These are phyloP conservation scores for Aspergillus texensis DNA, from an alignment of 2,329 filamentous ascomycete species.

Conservation along the genomic window DNA sequence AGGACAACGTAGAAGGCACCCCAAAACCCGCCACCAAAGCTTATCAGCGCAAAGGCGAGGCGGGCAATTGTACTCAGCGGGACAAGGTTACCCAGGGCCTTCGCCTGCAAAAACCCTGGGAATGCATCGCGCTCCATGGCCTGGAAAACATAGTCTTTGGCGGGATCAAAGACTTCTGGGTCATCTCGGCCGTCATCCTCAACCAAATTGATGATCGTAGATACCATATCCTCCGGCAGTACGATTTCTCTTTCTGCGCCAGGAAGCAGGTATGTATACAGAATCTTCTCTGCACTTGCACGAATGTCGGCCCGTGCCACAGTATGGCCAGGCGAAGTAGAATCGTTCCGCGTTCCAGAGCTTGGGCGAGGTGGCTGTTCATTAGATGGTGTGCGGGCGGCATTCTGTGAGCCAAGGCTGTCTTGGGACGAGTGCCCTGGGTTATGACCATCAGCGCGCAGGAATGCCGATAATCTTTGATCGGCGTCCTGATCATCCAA, in stretches of 20 bases:
- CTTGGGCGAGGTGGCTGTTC: constrained; percentile 58
- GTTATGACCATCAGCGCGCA: constrained; percentile 63
- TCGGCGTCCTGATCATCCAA: constrained; percentile 79
- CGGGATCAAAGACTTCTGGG: constrained; percentile 93
- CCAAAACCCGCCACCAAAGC: constrained; percentile 94
- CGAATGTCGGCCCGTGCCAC: constrained; percentile 89
- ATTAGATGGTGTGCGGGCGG: constrained; percentile 39
- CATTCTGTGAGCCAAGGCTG: constrained; percentile 53
- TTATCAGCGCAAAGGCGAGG: constrained; percentile 79
- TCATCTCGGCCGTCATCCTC: constrained; percentile 92
- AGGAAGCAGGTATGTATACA: constrained; percentile 95
- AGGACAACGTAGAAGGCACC: constrained; percentile 91
- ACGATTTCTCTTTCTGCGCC: constrained; percentile 97
- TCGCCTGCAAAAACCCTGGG: constrained; percentile 90
- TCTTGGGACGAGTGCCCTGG: constrained; percentile 57
- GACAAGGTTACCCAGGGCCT: constrained; percentile 93
- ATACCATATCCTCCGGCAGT: constrained; percentile 81
- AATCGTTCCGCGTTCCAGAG: constrained; percentile 69
- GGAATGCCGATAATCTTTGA: constrained; percentile 86
- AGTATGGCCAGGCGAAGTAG: constrained; percentile 78
- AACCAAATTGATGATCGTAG: constrained; percentile 82
- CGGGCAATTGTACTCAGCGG: constrained; percentile 85
- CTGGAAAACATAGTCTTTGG: constrained; percentile 99
- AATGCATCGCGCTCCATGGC: constrained; percentile 99
- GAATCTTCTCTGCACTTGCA: constrained; percentile 92